Evolutionary conservation across 306 rosid species (phyloP).

Genomic region (Canavalia ensiformis): DNA sequence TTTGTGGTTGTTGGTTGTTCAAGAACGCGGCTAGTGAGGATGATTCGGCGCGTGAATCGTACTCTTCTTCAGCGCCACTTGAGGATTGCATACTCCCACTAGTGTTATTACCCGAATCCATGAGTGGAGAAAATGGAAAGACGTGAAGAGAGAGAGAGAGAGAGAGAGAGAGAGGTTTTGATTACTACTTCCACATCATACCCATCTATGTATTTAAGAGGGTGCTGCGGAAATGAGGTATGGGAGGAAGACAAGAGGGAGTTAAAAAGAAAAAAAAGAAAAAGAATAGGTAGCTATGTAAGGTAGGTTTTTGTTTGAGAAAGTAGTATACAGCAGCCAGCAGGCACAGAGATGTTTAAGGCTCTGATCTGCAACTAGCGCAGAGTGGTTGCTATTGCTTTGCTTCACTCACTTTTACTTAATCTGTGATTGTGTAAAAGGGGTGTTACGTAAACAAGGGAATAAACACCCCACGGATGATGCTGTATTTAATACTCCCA

Average conservation of each 20-base stretch:
- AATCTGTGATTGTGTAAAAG: constrained; percentile 44
- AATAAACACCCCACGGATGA: constrained; percentile 56
- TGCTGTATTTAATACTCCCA: constrained; percentile 47
- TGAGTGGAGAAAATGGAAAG: constrained; percentile 51
- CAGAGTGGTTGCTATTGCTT: constrained; percentile 28
- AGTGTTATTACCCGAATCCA: constrained; percentile 81
- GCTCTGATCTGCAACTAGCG: constrained; percentile 51
- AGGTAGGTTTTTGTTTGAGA: constrained; percentile 2
- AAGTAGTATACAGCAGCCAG: constrained; percentile 31
- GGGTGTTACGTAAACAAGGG: constrained; percentile 52
- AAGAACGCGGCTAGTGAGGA: constrained; percentile 62
- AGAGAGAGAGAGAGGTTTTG: constrained; percentile 34
- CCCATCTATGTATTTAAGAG: constrained; percentile 48
- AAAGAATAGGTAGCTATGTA: too few relatives aligned
- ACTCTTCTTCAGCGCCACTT: constrained; percentile 86
- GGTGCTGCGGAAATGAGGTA: constrained; percentile 25
- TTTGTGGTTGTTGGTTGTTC: constrained; percentile 32
- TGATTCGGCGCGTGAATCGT: constrained; percentile 79
- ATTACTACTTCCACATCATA: constrained; percentile 38
- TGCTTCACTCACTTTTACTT: constrained; percentile 45
- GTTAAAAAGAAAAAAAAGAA: constrained; percentile 43
- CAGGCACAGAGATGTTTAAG: constrained; percentile 42
- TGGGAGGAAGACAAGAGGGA: constrained; percentile 29
- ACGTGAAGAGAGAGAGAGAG: constrained; percentile 25
- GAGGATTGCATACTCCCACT: constrained; percentile 85